Evolutionary conservation across 2,329 filamentous ascomycete species (phyloP), one percentile per base, ranked within the genome.

Genomic region (Colletotrichum incanum): DNA sequence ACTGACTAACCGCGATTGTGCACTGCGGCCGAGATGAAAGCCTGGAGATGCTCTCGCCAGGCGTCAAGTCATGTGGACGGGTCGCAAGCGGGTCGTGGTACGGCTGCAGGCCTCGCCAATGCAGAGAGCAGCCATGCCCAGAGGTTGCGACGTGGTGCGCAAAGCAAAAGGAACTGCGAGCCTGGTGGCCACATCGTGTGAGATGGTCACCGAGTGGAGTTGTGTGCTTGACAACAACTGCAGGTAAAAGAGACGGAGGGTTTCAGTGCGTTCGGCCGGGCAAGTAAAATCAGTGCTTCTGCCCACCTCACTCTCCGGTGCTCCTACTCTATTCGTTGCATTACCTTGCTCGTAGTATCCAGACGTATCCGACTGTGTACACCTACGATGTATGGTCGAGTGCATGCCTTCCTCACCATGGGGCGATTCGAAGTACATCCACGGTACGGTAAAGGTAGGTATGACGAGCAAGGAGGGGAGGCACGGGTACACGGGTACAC

Each of bases 1-100:
- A 20, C 68, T 52, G 28, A 20, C 68, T 58, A 71, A 52, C 39
- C 68, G 28, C 28, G 50, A 66, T 23, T 23, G 68, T 41, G 41
- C 39, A 6, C 11, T 45, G 39, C n/a, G 43, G 47, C 62, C 47
- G 55, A 49, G 55, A 60, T 55, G 47, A 47, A 26, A 47, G 55
- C 18, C 16, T 41, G 47, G 11, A 60, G 28, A 37, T 50, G 23
- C 14, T 20, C 7, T 49, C 31, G 16, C 23, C 45, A 12, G 14
- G 59, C 41, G 37, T 43, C 41, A 62, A 28, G 5, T 28, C 43
- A 8, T 8, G n/a, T 41, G 56, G 16, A 43, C 18, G 23, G 28
- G 4, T 31, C 28, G 28, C 28, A 6, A 31, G 28, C 28, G 28
- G 28, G 28, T 2, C 28, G 28, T n/a, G 39, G 37, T 26, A 54